Base-by-base conservation (phyloP, 2,329 filamentous ascomycete genomes). In the Hymenoscyphus fructigenus region DNA sequence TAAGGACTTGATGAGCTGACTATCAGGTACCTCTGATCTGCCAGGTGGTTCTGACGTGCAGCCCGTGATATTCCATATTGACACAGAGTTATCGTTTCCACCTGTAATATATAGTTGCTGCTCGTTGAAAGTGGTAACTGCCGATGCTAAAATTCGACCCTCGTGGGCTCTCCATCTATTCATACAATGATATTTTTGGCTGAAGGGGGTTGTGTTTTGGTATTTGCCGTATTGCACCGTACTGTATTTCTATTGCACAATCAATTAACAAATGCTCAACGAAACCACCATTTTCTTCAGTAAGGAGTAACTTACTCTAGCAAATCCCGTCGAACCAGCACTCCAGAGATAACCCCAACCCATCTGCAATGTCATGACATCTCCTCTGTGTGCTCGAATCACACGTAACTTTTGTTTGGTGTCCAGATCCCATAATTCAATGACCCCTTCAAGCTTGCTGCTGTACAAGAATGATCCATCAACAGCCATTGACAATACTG, bases 381-480 rank as follows among this genome's bases (percentile, higher is more conserved):
- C 92, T 55, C 88, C 89, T 38, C 86, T 86, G 71, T 93, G 90
- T 0, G 90, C 88, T 74, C 91, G 93, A 74, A 99, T 90, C 20
- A 92, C 93, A 64, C 95, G 85, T 56, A 99, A 84, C 59, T 95
- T 88, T 78, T 99, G 95, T 62, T 90, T 88, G 0, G 95, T 98
- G 75, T 98, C 94, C 15, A 99, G 83, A 75, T 99, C 96, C 94
- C 96, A 99, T 12, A 99, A 86, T 75, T 98, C 94, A 66, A 99
- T 87, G 60, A 96, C 86, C 26, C 95, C 96, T 47, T 91, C 88
- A 0, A 93, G 85, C 71, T 96, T 91, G 57, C 95, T 95, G 65
- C 91, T 92, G 75, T 98, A 99, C 4, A 99, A 83, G 69, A 99
- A 96, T 0, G 93, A 93, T 0, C 92, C 93, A 67, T 98, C 93